Evolutionary conservation across 495 filamentous ascomycete species (phyloP), one percentile per base, ranked within the genome.

Genomic region (Daldinia concentrica): DNA sequence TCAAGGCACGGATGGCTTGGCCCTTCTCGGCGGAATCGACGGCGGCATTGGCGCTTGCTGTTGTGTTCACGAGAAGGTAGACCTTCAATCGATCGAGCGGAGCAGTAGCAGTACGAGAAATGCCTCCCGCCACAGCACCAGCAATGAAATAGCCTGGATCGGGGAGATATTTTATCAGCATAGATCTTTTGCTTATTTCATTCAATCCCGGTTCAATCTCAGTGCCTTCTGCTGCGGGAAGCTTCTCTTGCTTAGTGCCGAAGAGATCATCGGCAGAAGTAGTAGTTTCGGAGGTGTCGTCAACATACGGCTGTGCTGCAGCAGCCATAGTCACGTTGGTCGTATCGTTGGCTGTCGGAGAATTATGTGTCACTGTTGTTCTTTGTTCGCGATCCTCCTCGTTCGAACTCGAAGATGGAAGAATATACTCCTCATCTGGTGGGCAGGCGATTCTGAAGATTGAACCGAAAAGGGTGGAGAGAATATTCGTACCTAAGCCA

Each of bases 1-100:
- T 89, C 14, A 90, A 82, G 29, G 91, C 93, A 54, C 82, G 78
- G 19, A 92, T 59, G 4, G 91, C 85, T 57, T 90, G 87, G 41
- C 92, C 93, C 27, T 89, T 85, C 75, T 93, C 93, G 2, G 86
- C 91, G 29, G 91, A 90, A 55, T 86, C 80, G 58, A 90, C 76
- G 55, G 87, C 88, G 39, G 74, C 74, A 72, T 87, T 84, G 72
- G 87, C 62, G 62, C 84, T 83, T 41, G 85, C 81, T 39, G 87
- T 88, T 41, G 92, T 94, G 81, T 97, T 94, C 22, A 96, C 95
- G 74, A 99, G 97, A 48, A 99, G 89, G 79, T 96, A 98, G 63
- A 99, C 95, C 79, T 98, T 98, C 58, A 99, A 87, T 72, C 95
- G 93, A 81, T 99, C 95, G 79, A 99, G 89, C 56, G 95, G 95